Conservation (phyloP, 768 basidiomycete genomes). For the Mrakia hoshinonis region DNA sequence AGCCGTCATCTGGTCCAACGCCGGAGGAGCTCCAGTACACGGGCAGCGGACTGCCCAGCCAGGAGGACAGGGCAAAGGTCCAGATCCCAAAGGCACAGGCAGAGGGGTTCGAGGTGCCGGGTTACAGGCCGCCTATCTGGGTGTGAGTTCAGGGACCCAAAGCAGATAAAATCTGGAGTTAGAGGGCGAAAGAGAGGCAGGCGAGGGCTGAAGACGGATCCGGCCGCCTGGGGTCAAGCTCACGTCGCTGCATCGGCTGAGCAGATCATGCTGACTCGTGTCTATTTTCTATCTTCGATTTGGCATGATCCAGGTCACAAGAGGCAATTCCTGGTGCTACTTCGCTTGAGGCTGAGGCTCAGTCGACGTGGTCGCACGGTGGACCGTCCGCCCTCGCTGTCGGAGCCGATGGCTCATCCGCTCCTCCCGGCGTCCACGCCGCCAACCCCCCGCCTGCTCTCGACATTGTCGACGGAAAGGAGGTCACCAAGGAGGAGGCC, state of each 20-base stretch:
- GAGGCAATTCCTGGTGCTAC: slow-evolving; percentile 20
- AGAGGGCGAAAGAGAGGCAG: background rate
- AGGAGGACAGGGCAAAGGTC: slow-evolving; percentile 10
- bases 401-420: background rate
- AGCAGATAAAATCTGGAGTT: background rate
- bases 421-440: background rate
- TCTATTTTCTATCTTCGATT: background rate
- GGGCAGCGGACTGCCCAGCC: background rate
- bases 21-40: background rate
- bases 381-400: slow-evolving; percentile 6
- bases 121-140: slow-evolving; percentile 26
- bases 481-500: background rate
- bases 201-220: background rate
- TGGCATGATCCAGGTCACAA: background rate
- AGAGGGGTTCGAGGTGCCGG: slow-evolving; percentile 13
- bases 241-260: background rate
- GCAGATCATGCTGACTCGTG: background rate
- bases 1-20: background rate
- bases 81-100: slow-evolving; percentile 8
- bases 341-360: slow-evolving; percentile 6
- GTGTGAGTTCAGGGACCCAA: background rate
- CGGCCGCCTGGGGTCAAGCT: background rate
- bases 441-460: background rate
- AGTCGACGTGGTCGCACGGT: slow-evolving; percentile 10
- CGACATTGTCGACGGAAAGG: background rate